Evolutionary conservation across 805 yeast species (phyloP), one percentile per base, ranked within the genome.

Genomic region (Nakazawaea populi): DNA sequence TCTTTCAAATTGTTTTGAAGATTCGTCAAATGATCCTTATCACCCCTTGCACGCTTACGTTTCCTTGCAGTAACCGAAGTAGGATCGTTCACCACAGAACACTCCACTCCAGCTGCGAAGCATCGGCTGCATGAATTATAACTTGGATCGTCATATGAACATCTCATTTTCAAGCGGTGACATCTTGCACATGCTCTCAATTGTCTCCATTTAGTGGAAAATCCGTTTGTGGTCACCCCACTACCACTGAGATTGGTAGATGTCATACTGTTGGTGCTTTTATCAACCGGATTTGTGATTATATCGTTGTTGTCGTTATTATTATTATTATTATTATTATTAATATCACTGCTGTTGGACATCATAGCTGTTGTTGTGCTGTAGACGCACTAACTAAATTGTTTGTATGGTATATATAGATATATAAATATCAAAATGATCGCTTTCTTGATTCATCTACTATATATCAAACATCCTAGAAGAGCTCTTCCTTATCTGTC

Each of bases 111-210:
- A 5, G 74, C 67, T 29, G 69, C 63, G 51, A 63, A 69, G 57
- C 83, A 79, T 48, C 81, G 56, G 38, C 68, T 67, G 60, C 83
- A 79, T 14, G 76, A 59, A 34, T 60, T 62, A 54, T 63, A 69
- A 14, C 61, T 55, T 1, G 80, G 81, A 54, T 75, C 74, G 34
- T 74, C 75, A 58, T 71, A 79, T 3, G 72, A 70, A 61, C 83
- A 79, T 56, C 76, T 68, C 75, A 75, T 74, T 56, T 77, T 78
- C 24, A 77, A 64, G 31, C 82, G 58, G 52, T 76, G 78, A 55
- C 83, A 79, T 52, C 83, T 61, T 4, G 82, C 82, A 64, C 83
- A 79, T 1, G 83, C 82, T 47, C 78, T 64, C 32, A 69, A 55
- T 51, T 75, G 72, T 51, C 80, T 60, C 70, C 79, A 77, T 48